Evolutionary conservation across 805 yeast species (phyloP).

Genomic region (Candida chilensis): DNA sequence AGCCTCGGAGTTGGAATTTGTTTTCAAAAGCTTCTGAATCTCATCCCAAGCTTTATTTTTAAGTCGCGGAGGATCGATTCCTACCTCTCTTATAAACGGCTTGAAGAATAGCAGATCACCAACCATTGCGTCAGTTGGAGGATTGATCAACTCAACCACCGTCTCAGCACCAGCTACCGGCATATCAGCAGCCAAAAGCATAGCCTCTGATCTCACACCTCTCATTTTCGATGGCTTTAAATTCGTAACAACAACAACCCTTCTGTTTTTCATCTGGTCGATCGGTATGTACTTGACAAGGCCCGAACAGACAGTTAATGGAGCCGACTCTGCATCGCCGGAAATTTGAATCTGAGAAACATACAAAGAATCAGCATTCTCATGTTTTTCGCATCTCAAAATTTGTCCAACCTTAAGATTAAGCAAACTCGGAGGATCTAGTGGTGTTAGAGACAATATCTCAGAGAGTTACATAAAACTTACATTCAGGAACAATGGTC

Average conservation of each 20-base stretch:
- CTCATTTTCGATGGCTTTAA: conserved; percentile 56
- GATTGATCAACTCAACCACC: conserved; percentile 35
- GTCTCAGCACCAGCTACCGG: conserved; percentile 6
- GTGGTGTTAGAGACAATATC: no score
- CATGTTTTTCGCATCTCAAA: conserved; percentile 34
- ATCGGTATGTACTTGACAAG: conserved; percentile 33
- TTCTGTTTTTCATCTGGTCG: conserved; percentile 22
- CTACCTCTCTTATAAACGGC: conserved; percentile 6
- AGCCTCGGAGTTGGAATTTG: conserved; percentile 19
- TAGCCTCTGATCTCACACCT: conserved; percentile 54
- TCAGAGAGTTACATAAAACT: no score
- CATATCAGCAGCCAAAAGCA: conserved; percentile 52
- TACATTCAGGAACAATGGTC: no score
- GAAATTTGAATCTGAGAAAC: conserved; percentile 38
- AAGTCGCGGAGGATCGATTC: conserved; percentile 11
- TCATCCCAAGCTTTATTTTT: conserved; percentile 24
- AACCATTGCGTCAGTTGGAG: conserved; percentile 24
- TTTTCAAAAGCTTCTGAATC: conserved; percentile 15
- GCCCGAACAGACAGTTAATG: conserved; percentile 51
- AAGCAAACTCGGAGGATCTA: conserved; percentile 11
- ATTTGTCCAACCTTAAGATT: conserved; percentile 38
- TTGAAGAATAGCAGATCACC: conserved; percentile 34
- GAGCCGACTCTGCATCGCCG: conserved; percentile 4
- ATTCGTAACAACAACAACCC: conserved; percentile 47
- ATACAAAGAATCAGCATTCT: conserved; percentile 49